Evolutionary conservation across 208 protist species (phyloP).

Genomic region (Histomonas meleagridis): DNA sequence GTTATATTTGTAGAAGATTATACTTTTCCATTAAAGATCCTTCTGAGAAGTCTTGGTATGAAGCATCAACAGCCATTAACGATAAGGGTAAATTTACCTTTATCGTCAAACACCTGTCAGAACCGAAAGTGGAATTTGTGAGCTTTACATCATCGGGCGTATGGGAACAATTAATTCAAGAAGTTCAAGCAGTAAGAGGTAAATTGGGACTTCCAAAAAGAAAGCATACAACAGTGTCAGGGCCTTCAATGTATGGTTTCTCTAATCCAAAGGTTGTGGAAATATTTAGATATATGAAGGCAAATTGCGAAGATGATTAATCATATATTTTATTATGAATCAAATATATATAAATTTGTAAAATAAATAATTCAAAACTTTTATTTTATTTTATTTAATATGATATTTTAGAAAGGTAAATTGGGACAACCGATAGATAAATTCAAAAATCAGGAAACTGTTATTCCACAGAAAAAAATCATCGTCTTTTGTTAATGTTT

Average conservation of each 20-base stretch:
- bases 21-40: neutral
- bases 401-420: too few species aligned
- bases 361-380: too few species aligned
- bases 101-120: neutral
- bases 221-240: neutral
- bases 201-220: neutral
- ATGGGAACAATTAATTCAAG: neutral
- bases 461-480: too few species aligned
- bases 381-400: too few species aligned
- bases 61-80: neutral
- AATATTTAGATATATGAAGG: neutral
- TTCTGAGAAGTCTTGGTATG: neutral
- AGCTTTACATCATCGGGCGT: neutral
- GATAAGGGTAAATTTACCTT: neutral
- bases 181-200: neutral
- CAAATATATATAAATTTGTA: too few species aligned
- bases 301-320: neutral
- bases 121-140: neutral
- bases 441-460: too few species aligned
- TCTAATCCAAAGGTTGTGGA: neutral
- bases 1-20: neutral
- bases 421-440: too few species aligned
- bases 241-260: constrained; percentile 17
- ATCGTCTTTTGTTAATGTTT: too few species aligned
- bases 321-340: too few species aligned